Evolutionary conservation across 176 grass and related monocot species (phyloP), one percentile per base, ranked within the genome.

Genomic region (Leersia perrieri): DNA sequence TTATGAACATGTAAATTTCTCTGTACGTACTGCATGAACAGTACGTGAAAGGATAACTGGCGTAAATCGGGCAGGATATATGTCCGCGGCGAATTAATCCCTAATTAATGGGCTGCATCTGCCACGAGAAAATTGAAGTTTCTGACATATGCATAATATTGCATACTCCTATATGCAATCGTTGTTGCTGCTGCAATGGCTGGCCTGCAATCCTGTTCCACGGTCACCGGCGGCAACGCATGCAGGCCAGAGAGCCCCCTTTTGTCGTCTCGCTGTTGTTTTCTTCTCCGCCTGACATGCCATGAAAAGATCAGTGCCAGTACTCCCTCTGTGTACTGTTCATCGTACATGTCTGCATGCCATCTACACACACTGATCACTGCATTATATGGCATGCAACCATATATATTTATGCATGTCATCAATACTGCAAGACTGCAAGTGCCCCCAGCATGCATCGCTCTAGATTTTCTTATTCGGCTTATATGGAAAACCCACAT

Each of bases 221-320:
- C 39, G 76, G 27, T 60, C 69, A 51, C 82, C 82, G 72, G 87
- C 82, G 22, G 31, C 36, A 70, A 57, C 32, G 25, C 20, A 51
- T 47, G 2, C 9, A 14, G 41, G 41, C 11, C 47, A 8, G 47
- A 84, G 58, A 40, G 26, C 84, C 33, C 33, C 49, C 20, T 53
- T 25, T 85, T 85, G 82, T 89, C 87, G 87, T 89, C 53, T 76
- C 22, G 71, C 64, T 80, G 49, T 89, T 89, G 87, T 89, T 80
- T 85, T 55, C 76, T 80, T 85, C 87, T 12, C 22, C 13, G 1
- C 49, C 87, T 89, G 87, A 84, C 77, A 81, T 30, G 82, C 71
- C 55, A 49, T 68, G 69, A 84, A 80, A 80, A 30, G 10, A 53
- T 75, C 63, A 84, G 75, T 68, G 55, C 1, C 81, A 63, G 87